Conservation (phyloP, 805 yeast genomes). For the Saccharomycopsis vini region DNA sequence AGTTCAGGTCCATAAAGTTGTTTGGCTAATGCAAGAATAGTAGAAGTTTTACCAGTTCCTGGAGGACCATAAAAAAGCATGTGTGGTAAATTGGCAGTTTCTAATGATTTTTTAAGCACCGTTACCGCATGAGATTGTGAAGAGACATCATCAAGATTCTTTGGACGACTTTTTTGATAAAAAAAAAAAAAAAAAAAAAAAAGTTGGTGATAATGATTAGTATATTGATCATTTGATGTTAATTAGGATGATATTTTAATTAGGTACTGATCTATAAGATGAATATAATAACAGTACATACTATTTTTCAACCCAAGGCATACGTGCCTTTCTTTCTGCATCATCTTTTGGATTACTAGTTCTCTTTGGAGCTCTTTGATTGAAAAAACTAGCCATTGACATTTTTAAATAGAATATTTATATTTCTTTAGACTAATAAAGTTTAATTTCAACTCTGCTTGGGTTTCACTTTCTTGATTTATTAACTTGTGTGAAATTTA, state of each 20-base stretch:
- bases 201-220: background rate
- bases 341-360: conserved; percentile 1
- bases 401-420: background rate
- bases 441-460: too few relatives aligned
- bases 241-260: too few relatives aligned
- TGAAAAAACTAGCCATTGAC: conserved; percentile 5
- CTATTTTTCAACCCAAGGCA: conserved; percentile 92
- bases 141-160: conserved; percentile 73
- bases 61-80: conserved; percentile 92
- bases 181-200: conserved; percentile 5
- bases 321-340: conserved; percentile 9
- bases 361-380: conserved; percentile 4
- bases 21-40: conserved; percentile 73
- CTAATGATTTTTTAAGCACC: conserved; percentile 69
- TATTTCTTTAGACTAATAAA: too few relatives aligned
- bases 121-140: conserved; percentile 87
- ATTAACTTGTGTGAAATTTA: too few relatives aligned
- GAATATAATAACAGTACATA: conserved; percentile 18
- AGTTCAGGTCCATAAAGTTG: conserved; percentile 70
- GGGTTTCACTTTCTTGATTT: too few relatives aligned
- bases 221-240: too few relatives aligned
- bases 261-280: too few relatives aligned
- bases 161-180: conserved; percentile 86
- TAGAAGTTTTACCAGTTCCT: conserved; percentile 88
- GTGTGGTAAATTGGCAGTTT: conserved; percentile 80